A percentile compares a stretch with the other conserved stretches of the same genome.
phyloP scores from a whole-genome alignment of 2,329 filamentous ascomycete genomes.

The Dactylellina parvicollis region DNA sequence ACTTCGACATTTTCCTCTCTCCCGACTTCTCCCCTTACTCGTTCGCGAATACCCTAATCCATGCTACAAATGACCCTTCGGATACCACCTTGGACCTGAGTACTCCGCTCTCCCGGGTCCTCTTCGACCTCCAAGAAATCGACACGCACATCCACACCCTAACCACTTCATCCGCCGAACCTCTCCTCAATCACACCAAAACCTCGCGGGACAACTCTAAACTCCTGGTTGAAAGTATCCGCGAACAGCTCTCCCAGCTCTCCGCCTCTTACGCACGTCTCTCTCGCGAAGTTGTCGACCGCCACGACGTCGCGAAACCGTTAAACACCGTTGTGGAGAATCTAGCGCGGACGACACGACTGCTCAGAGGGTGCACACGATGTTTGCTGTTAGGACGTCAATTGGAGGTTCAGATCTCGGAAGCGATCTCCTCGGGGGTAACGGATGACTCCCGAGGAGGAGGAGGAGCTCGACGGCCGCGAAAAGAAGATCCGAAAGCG shows the following conservation, averaged over 20 bases:
- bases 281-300: slow-evolving; percentile 84
- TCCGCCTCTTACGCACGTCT: slow-evolving; percentile 86
- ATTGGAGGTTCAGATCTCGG: slow-evolving; percentile 83
- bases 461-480: slow-evolving; percentile 61
- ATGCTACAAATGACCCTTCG: slow-evolving; percentile 88
- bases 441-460: slow-evolving; percentile 59
- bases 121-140: slow-evolving; percentile 96
- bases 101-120: slow-evolving; percentile 88
- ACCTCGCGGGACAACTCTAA: slow-evolving; percentile 77
- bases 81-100: slow-evolving; percentile 92
- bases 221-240: slow-evolving; percentile 77
- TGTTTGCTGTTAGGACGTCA: slow-evolving; percentile 84
- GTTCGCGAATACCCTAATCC: slow-evolving; percentile 89
- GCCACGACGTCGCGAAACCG: slow-evolving; percentile 85
- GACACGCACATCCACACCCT: slow-evolving; percentile 93
- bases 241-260: slow-evolving; percentile 80
- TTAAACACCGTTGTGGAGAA: slow-evolving; percentile 79
- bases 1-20: slow-evolving; percentile 90
- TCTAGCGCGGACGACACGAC: slow-evolving; percentile 79
- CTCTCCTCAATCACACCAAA: slow-evolving; percentile 80
- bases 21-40: slow-evolving; percentile 80
- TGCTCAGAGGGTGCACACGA: slow-evolving; percentile 79
- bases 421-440: slow-evolving; percentile 67
- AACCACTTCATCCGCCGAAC: slow-evolving; percentile 83
- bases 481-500: slow-evolving; percentile 77